phyloP scores from a whole-genome alignment of 1,284 basidiomycete species.

The Testicularia cyperi region DNA sequence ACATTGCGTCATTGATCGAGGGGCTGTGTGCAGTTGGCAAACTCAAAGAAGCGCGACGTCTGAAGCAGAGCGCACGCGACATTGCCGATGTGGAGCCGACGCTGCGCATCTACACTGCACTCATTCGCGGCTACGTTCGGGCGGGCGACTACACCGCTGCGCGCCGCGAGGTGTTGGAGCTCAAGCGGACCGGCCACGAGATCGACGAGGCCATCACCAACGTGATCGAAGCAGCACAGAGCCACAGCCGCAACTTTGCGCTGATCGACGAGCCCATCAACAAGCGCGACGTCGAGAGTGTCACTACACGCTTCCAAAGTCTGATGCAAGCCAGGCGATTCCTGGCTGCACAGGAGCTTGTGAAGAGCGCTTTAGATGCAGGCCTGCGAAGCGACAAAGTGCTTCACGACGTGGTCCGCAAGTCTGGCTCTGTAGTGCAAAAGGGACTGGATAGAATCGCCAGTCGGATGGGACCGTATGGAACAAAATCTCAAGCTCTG shows the following conservation, averaged over 20 bases:
- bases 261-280: slow-evolving; percentile 12
- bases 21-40: slow-evolving; percentile 19
- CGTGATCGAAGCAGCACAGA: slow-evolving; percentile 32
- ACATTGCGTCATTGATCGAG: slow-evolving; percentile 39
- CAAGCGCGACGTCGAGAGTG: slow-evolving; percentile 5
- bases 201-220: slow-evolving; percentile 25
- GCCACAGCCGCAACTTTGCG: slow-evolving; percentile 2
- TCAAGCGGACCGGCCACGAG: slow-evolving; percentile 12
- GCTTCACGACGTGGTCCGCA: slow-evolving; percentile 9
- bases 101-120: slow-evolving; percentile 30
- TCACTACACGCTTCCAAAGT: slow-evolving; percentile 23
- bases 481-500: too few relatives aligned
- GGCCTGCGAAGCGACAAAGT: slow-evolving; percentile 20
- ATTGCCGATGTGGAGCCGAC: slow-evolving; percentile 13
- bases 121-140: slow-evolving; percentile 29
- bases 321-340: slow-evolving; percentile 14
- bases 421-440: slow-evolving; percentile 8
- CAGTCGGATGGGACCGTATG: too few relatives aligned
- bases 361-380: slow-evolving; percentile 14
- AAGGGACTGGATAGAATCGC: slow-evolving; percentile 8
- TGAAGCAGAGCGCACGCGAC: slow-evolving; percentile 26
- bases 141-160: slow-evolving; percentile 8
- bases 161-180: slow-evolving; percentile 17
- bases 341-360: slow-evolving; percentile 27
- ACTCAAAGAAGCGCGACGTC: slow-evolving; percentile 21